A percentile compares a stretch with the other conserved stretches of the same genome.
phyloP scores from a whole-genome alignment of 495 filamentous ascomycete genomes.

The Sabuloglossum arenarium region DNA sequence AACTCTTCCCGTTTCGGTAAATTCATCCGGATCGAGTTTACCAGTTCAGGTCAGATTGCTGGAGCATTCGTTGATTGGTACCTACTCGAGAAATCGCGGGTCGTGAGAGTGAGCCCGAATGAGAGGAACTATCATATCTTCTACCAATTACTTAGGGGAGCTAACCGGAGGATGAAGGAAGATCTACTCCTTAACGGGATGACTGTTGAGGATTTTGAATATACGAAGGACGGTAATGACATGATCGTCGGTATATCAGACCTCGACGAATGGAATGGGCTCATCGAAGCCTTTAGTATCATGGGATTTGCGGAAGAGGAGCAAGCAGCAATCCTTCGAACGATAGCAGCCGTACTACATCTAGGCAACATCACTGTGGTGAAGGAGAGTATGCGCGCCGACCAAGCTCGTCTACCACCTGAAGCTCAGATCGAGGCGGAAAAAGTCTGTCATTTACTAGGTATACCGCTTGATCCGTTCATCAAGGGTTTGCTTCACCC shows the following conservation, averaged over 20 bases:
- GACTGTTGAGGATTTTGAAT: constrained; percentile 70
- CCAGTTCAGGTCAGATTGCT: constrained; percentile 70
- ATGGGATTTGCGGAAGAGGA: constrained; percentile 89
- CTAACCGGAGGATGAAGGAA: constrained; percentile 46
- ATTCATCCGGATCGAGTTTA: constrained; percentile 96
- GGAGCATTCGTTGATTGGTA: constrained; percentile 99
- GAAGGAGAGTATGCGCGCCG: constrained; percentile 72
- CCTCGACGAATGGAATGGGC: constrained; percentile 64
- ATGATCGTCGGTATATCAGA: constrained; percentile 83
- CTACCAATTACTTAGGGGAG: constrained; percentile 82
- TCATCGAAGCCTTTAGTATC: constrained; percentile 82
- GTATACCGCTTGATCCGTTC: constrained; percentile 67
- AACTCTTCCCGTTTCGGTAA: constrained; percentile 98
- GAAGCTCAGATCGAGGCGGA: constrained; percentile 50
- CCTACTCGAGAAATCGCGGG: constrained; percentile 86
- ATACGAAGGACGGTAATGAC: constrained; percentile 79
- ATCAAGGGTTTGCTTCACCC: constrained; percentile 78
- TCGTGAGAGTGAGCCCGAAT: constrained; percentile 64
- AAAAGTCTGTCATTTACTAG: constrained; percentile 65
- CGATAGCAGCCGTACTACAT: constrained; percentile 79
- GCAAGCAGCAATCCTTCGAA: constrained; percentile 61
- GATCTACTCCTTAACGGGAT: constrained; percentile 53
- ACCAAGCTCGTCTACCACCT: constrained; percentile 66
- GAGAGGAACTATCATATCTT: constrained; percentile 98
- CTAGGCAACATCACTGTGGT: constrained; percentile 78